Conservation (phyloP, 1,139 yeast species). For the Sugiyamaella grinbergsii region DNA sequence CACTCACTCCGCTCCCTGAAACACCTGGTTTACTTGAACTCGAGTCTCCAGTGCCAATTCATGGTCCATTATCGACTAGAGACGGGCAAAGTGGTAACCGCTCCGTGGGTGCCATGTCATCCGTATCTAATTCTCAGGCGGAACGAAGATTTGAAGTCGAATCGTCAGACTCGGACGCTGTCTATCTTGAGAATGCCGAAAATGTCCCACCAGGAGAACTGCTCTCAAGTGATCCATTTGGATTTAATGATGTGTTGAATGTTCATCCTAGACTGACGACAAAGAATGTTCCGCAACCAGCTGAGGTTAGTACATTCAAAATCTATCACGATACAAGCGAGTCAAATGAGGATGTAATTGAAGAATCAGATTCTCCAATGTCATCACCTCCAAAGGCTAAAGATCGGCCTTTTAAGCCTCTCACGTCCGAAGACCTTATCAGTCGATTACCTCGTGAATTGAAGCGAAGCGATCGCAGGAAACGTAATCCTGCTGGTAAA, state of each 20-base stretch:
- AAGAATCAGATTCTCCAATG: background rate
- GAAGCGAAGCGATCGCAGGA: conserved; percentile 3
- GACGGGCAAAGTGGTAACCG: background rate
- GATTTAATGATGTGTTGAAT: conserved; percentile 20
- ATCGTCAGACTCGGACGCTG: conserved; percentile 12
- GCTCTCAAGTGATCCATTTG: conserved; percentile 21
- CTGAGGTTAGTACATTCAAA: background rate
- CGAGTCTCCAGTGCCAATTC: conserved; percentile 11
- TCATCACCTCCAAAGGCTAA: conserved; percentile 5
- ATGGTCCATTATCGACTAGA: conserved; percentile 1
- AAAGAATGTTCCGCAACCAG: background rate
- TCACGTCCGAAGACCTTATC: conserved; percentile 5
- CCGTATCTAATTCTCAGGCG: background rate
- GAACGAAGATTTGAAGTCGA: background rate
- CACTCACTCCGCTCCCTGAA: background rate
- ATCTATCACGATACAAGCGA: conserved; percentile 15
- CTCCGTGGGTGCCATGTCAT: background rate
- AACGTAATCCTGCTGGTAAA: conserved; percentile 2
- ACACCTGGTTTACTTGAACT: background rate
- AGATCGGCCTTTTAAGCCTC: background rate
- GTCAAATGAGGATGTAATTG: background rate
- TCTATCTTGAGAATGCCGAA: conserved; percentile 15
- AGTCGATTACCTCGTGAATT: conserved; percentile 5
- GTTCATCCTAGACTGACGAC: conserved; percentile 7
- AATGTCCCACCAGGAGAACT: conserved; percentile 19